Evolutionary conservation across 2,329 filamentous ascomycete genomes (phyloP), one percentile per base, ranked within the genome.

Genomic region (Fulvia fulva): DNA sequence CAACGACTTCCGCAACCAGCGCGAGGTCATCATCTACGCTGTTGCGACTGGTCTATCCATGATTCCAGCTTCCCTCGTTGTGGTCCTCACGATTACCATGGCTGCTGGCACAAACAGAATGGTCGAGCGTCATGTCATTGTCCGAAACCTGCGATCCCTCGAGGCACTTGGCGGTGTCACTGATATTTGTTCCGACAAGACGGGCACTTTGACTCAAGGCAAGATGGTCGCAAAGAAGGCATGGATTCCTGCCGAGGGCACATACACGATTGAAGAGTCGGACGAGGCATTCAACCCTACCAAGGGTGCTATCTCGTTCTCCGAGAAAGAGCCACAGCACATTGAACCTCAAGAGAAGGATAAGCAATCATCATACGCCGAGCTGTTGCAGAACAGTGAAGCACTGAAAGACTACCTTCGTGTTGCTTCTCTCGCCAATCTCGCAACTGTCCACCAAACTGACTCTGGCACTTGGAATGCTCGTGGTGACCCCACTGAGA

Each of bases 161-260:
- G 86, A 87, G 71, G 84, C 85, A 8, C 77, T 87, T 0, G 85
- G 85, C 46, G 83, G 80, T 56, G 82, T 86, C 30, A 86, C 83
- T 61, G 84, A 86, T 62, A 86, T 88, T 58, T 88, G 85, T 73
- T 87, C 84, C 34, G 86, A 88, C 77, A 88, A 88, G 75, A 88
- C 85, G 1, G 85, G 85, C 41, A 88, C 85, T 5, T 73, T 75
- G n/a, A 74, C 72, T 1, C 70, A 74, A 63, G 73, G 84, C 26
- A 84, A 84, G 65, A 88, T 87, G 85, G 79, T 87, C 6, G 83
- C 80, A 3, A 83, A 81, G 66, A 80, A 82, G 58, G 82, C 81
- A 19, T 87, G 84, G 84, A 78, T 87, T 46, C 84, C 83, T 2
- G 78, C 77, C 1, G 71, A 78, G 41, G 86, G 86, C 9, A 87